Evolutionary conservation across 352 stramenopile genomes (phyloP).

Genomic region (Globisporangium middletonii): DNA sequence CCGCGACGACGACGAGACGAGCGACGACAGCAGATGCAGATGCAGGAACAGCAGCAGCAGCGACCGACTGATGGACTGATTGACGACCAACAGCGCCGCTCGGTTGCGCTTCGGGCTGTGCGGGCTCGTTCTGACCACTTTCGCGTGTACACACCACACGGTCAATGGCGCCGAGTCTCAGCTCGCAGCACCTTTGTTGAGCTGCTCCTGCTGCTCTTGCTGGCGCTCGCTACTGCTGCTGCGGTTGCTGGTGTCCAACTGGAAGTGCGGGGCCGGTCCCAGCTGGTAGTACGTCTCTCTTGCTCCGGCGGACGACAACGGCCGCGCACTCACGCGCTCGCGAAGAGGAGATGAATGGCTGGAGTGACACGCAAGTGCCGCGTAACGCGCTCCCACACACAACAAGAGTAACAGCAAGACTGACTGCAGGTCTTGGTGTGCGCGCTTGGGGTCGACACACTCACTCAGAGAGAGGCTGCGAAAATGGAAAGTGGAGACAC

Average conservation of each 20-base stretch:
- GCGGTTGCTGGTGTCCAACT: background rate
- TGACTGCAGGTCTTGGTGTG: no score
- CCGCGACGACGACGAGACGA: background rate
- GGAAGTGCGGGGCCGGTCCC: background rate
- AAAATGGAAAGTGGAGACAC: no score
- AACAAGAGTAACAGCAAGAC: no score
- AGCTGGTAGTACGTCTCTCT: background rate
- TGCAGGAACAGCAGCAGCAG: background rate
- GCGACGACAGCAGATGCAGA: background rate
- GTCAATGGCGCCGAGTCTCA: background rate
- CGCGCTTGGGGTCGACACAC: no score
- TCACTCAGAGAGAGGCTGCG: no score
- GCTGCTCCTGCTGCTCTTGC: constrained; percentile 2
- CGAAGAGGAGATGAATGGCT: background rate
- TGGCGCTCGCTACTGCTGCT: background rate
- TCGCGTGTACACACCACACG: constrained; percentile 4
- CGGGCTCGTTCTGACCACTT: constrained; percentile 19
- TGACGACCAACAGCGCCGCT: background rate
- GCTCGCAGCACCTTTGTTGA: background rate
- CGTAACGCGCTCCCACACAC: background rate
- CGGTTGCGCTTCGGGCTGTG: background rate
- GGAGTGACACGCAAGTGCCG: background rate
- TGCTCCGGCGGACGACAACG: no score
- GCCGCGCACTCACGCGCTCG: no score
- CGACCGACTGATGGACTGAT: constrained; percentile 1